Evolutionary conservation across 768 basidiomycete genomes (phyloP).

Genomic region (Mycena maculata): DNA sequence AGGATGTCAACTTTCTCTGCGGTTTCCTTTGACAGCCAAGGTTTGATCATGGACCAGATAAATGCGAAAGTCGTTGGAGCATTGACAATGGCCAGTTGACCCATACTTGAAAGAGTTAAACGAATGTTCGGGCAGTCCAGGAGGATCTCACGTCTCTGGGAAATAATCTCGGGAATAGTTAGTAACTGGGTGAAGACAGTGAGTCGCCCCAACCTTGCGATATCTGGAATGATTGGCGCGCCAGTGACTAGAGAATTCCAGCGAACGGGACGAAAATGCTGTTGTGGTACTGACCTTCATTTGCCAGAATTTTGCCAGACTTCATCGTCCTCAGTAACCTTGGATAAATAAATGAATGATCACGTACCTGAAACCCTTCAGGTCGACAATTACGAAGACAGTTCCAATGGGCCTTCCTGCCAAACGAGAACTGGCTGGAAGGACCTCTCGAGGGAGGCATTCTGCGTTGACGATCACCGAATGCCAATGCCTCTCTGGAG

Average conservation of each 20-base stretch:
- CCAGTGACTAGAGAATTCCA: slow-evolving; percentile 46
- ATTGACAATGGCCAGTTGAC: slow-evolving; percentile 76
- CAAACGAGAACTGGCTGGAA: slow-evolving; percentile 71
- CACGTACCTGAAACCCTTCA: slow-evolving; percentile 75
- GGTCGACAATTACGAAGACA: slow-evolving; percentile 74
- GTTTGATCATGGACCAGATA: slow-evolving; percentile 77
- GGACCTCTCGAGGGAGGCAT: slow-evolving; percentile 70
- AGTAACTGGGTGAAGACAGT: too few relatives aligned
- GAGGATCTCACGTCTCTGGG: slow-evolving; percentile 73
- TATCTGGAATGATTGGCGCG: slow-evolving; percentile 72
- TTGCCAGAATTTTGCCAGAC: slow-evolving; percentile 80
- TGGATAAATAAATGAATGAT: not conserved
- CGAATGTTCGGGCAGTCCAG: not conserved
- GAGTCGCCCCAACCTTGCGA: too few relatives aligned
- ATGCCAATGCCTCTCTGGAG: slow-evolving; percentile 73
- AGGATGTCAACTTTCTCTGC: slow-evolving; percentile 74
- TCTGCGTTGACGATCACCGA: slow-evolving; percentile 75
- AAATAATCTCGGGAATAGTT: too few relatives aligned
- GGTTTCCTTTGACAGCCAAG: slow-evolving; percentile 81
- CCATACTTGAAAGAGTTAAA: slow-evolving; percentile 62
- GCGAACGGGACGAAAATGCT: too few relatives aligned
- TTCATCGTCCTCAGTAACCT: slow-evolving; percentile 38
- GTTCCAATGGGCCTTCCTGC: slow-evolving; percentile 63
- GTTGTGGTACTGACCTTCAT: slow-evolving; percentile 55
- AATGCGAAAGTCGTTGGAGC: slow-evolving; percentile 78